Evolutionary conservation across 208 protist species (phyloP).

Genomic region (Acanthamoeba lenticulata): DNA sequence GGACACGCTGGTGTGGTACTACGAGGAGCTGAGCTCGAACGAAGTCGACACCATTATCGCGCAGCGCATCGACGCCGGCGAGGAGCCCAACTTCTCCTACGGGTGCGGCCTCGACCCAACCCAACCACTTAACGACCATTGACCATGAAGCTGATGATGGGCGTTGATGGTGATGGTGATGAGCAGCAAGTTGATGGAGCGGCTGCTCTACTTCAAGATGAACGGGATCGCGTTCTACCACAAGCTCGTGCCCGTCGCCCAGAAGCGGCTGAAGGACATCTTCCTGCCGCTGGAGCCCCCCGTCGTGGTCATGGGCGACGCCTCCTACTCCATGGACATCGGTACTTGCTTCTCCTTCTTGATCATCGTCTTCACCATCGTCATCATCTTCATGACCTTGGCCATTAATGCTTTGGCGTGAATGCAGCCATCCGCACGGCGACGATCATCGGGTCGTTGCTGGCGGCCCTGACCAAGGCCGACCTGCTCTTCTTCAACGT

Average conservation of each 20-base stretch:
- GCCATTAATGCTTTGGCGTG: not conserved
- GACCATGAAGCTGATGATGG: too few species aligned
- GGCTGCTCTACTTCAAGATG: slow-evolving; percentile 68
- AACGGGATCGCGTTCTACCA: slow-evolving; percentile 7
- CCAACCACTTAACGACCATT: too few species aligned
- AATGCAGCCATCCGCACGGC: slow-evolving; percentile 71
- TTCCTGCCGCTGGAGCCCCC: slow-evolving; percentile 74
- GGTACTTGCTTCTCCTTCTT: not conserved
- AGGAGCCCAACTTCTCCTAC: slow-evolving; percentile 69
- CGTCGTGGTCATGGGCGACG: slow-evolving; percentile 75
- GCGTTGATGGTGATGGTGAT: too few species aligned
- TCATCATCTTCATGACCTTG: too few species aligned
- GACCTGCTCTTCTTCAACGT: slow-evolving; percentile 81
- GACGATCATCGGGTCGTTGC: slow-evolving; percentile 75
- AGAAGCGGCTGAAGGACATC: slow-evolving; percentile 45
- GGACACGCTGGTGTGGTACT: slow-evolving; percentile 77
- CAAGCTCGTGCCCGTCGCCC: slow-evolving; percentile 3
- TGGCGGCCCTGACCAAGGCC: slow-evolving; percentile 67
- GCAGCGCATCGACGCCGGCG: slow-evolving; percentile 72
- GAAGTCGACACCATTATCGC: slow-evolving; percentile 51
- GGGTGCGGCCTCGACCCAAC: too few species aligned
- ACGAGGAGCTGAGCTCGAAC: slow-evolving; percentile 73
- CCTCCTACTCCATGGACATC: slow-evolving; percentile 79
- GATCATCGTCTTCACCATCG: too few species aligned
- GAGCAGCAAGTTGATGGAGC: slow-evolving; percentile 84